phyloP scores from a whole-genome alignment of 352 stramenopile species.

The Pythium utonaiense region DNA sequence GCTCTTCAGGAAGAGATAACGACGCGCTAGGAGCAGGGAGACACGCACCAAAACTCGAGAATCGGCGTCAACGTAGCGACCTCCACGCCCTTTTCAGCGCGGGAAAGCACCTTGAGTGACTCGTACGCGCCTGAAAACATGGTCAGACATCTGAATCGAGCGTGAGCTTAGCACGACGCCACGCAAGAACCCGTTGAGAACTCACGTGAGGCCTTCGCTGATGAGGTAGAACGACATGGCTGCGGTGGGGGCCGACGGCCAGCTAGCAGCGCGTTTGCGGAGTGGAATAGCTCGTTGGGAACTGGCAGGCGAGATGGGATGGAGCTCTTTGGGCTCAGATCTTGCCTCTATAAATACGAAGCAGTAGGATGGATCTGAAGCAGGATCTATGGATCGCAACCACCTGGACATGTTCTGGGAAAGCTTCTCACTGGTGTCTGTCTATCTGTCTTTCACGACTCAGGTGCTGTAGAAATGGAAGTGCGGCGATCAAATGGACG shows the following conservation, averaged over 20 bases:
- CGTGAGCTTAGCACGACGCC: not conserved
- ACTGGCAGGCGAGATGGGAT: no score
- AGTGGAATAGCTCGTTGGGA: no score
- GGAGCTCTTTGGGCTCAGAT: not conserved
- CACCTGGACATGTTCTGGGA: not conserved
- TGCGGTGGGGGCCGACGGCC: no score
- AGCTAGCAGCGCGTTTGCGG: no score
- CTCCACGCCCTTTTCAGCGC: conserved; percentile 51
- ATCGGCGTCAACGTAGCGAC: conserved; percentile 41
- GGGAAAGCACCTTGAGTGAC: conserved; percentile 67
- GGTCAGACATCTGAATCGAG: conserved; percentile 35
- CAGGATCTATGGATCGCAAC: no score
- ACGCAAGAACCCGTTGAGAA: not conserved
- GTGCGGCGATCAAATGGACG: not conserved
- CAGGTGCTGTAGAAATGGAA: not conserved
- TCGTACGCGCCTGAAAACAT: conserved; percentile 63
- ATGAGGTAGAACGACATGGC: conserved; percentile 70
- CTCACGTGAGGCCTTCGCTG: conserved; percentile 65
- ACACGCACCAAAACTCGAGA: conserved; percentile 56
- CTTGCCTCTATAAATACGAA: not conserved
- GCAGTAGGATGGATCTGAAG: not conserved
- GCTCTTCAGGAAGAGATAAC: no score
- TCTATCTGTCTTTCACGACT: not conserved
- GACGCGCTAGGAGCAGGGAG: no score
- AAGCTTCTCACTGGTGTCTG: not conserved